Evolutionary conservation across 345 rosid species (phyloP), one percentile per base, ranked within the genome.

Genomic region (Eucalyptus melliodora): DNA sequence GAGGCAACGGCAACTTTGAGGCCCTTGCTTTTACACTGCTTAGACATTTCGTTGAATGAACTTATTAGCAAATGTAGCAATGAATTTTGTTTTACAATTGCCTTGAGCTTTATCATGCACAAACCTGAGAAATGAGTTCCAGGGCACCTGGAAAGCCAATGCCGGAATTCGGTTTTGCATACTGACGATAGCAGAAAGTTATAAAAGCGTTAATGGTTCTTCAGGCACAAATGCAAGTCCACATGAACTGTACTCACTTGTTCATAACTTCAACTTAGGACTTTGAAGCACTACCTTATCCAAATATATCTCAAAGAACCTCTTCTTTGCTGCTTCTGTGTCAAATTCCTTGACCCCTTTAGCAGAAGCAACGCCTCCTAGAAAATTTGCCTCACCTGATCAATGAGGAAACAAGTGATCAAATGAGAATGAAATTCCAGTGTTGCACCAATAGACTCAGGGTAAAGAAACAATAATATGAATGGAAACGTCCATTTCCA

Each of bases 1-100:
- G 98, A 98, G 16, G 99, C 99, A 92, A 97, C 99, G 86, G 99
- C 98, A 59, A 97, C 99, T 92, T 97, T 98, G 19, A 98, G 96
- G 83, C 99, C 98, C 92, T 92, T 93, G 91, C 90, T 94, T 93
- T 97, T 97, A 93, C 99, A 97, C 99, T 95, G 87, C 26, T 87
- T 89, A 83, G 44, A 53, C 86, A 60, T 69, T 50, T 62, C 31
- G 86, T 26, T 87, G 82, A 85, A 88, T 55, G 37, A 16, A 15
- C 87, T 56, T 34, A 87, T 53, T 42, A 80, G 87, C 86, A 47
- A 30, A 59, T 85, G 87, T 27, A 30, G 81, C 50, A 37, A 45
- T 30, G 89, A 37, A 9, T n/a, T 27, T 34, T 47, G 14, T 11
- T 65, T 50, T 27, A 86, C 47, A 51, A 65, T 85, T 37, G 87